Percentiles rank a stretch among this genome's conserved stretches.
These are phyloP conservation scores for Fusarium lateritium DNA, from an alignment of 2,329 filamentous ascomycete species.

Conservation along the genomic window DNA sequence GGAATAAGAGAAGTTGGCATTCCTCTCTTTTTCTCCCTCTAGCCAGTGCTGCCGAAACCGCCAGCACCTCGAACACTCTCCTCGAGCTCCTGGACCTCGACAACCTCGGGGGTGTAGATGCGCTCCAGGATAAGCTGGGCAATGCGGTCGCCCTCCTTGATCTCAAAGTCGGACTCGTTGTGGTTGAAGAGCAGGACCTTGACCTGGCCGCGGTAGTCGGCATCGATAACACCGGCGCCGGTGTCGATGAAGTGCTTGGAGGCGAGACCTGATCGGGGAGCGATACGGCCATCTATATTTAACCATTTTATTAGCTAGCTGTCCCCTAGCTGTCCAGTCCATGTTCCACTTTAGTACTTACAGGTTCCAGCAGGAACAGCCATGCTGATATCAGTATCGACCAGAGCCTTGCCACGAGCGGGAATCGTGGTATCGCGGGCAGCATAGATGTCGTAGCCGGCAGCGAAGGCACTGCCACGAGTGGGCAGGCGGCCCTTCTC, in stretches of 20 bases:
- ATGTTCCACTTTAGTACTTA: constrained; percentile 61
- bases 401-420: constrained; percentile 84
- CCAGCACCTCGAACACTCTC: constrained; percentile 92
- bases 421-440: constrained; percentile 82
- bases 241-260: constrained; percentile 97
- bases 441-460: constrained; percentile 94
- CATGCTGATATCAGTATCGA: constrained; percentile 93
- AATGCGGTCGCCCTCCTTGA: constrained; percentile 90
- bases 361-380: constrained; percentile 92
- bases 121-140: constrained; percentile 95
- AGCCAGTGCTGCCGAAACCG: constrained; percentile 91
- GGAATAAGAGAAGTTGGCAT: constrained; percentile 10
- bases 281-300: constrained; percentile 83
- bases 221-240: constrained; percentile 96
- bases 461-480: constrained; percentile 88
- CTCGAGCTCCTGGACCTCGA: constrained; percentile 90
- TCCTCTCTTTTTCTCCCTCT: constrained; percentile 5
- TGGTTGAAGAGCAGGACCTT: constrained; percentile 98
- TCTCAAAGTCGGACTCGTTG: constrained; percentile 82
- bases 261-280: constrained; percentile 91
- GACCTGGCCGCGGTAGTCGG: constrained; percentile 94
- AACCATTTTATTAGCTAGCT: not conserved
- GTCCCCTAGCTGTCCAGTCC: not conserved
- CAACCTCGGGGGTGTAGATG: constrained; percentile 92
- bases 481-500: constrained; percentile 86